Base-by-base conservation (phyloP, 331 rosid genomes). In the Erythrophleum ivorense region DNA sequence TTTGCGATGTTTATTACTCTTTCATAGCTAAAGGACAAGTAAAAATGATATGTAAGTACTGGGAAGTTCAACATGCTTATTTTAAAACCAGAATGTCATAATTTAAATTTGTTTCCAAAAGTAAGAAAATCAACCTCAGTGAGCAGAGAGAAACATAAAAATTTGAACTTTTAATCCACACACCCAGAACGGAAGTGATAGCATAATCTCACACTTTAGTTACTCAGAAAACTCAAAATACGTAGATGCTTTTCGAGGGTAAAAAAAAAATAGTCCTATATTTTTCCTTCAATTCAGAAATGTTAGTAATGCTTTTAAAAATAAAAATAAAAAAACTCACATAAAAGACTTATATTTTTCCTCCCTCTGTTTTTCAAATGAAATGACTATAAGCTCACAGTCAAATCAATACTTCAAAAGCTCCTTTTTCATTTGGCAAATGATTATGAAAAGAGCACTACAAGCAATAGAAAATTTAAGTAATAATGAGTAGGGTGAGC, bases 91-190 rank as follows among this genome's bases (percentile, higher is more conserved):
- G 14, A 82, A 71, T 31, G 79, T 24, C 16, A 49, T 31, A 14
- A 4, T 24, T 38, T 9, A 75, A 4, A 58, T 29, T 57, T 57
- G 18, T 12, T 8, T 54, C 57, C 74, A 49, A 2, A 53, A 29
- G 7, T 41, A 34, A 18, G 41, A 75, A 71, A 18, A 36, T 46
- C 21, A 50, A 72, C 70, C 81, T 34, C 18, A 31, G 36, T 24
- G 9, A 65, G 36, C 21, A 80, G 12, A 73, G 29, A 31, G 63
- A 48, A 48, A 50, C 66, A 71, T 78, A 76, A 78, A 80, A 69
- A 62, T 84, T 60, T 71, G 62, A 79, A 60, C 84, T 87, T 84
- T 78, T 62, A 15, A 29, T 58, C 15, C 1, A 58, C 59, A 76
- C 52, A n/a, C 60, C 24, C 62, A 38, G 45, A 78, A 79, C 12